Conservation (phyloP, 164 flowering plant genomes). For the Macadamia integrifolia region DNA sequence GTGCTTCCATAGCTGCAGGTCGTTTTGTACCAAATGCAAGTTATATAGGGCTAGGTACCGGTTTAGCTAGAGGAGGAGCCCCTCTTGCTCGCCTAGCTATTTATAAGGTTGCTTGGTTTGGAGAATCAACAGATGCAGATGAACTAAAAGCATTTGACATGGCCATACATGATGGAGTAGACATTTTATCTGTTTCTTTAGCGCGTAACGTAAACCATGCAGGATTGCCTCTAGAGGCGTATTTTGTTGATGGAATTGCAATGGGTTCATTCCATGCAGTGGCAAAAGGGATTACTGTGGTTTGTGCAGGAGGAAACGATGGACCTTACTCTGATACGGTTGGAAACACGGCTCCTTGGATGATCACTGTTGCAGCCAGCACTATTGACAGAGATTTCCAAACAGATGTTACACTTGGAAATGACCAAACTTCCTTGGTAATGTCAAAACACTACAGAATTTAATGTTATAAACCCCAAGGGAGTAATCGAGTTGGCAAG, state of each 20-base stretch:
- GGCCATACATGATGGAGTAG: conserved; percentile 14
- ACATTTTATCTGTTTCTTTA: background rate
- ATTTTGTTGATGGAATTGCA: too few relatives aligned
- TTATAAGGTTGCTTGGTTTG: conserved; percentile 13
- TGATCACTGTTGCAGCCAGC: conserved; percentile 24
- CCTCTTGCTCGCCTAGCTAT: conserved; percentile 22
- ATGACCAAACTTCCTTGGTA: conserved; percentile 1
- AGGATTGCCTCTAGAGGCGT: too few relatives aligned
- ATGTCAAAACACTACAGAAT: too few relatives aligned
- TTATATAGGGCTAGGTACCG: conserved; percentile 3
- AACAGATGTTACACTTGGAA: conserved; percentile 18
- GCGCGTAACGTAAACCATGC: too few relatives aligned
- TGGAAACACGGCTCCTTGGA: too few relatives aligned
- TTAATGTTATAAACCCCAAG: too few relatives aligned
- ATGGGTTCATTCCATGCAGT: conserved; percentile 19
- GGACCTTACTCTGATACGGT: too few relatives aligned
- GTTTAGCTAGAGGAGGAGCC: conserved; percentile 17
- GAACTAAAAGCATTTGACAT: conserved; percentile 21
- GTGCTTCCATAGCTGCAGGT: conserved; percentile 15
- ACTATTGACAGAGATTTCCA: conserved; percentile 26
- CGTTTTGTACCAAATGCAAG: conserved; percentile 1
- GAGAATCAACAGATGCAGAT: background rate
- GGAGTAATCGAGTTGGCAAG: too few relatives aligned
- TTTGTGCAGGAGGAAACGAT: too few relatives aligned
- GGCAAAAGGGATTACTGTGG: conserved; percentile 21